A percentile compares a stretch with the other conserved stretches of the same genome.
Evolutionary conservation across 129 eudicot genomes (phyloP).

Genomic region (Mikania micrantha): DNA sequence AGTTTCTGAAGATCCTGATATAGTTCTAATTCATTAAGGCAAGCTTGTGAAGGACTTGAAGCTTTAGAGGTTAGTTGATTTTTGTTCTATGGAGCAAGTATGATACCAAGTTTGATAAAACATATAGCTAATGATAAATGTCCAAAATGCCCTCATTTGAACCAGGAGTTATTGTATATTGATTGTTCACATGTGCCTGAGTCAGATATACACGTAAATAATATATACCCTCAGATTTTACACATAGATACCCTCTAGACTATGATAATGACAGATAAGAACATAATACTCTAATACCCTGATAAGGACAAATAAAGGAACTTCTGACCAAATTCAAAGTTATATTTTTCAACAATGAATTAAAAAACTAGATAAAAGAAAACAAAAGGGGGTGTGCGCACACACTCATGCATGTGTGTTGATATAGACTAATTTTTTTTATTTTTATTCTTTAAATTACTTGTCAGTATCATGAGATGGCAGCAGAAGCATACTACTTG

Average conservation of each 20-base stretch:
- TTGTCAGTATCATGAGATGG: slow-evolving; percentile 83
- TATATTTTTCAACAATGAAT: neutral
- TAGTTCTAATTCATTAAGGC: slow-evolving; percentile 67
- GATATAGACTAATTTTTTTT: too few relatives aligned
- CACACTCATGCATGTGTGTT: too few relatives aligned
- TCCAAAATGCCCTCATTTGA: neutral
- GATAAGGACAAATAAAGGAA: neutral
- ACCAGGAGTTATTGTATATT: too few relatives aligned
- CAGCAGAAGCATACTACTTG: slow-evolving; percentile 86
- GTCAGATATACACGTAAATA: too few relatives aligned
- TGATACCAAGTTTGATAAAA: neutral
- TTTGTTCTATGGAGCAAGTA: neutral
- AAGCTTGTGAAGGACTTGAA: slow-evolving; percentile 85
- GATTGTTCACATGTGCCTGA: too few relatives aligned
- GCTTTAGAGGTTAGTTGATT: slow-evolving; percentile 70
- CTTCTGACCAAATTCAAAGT: neutral
- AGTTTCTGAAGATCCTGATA: slow-evolving; percentile 66
- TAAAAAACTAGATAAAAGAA: neutral
- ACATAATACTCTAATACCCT: too few relatives aligned
- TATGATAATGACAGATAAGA: too few relatives aligned
- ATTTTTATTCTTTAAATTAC: neutral
- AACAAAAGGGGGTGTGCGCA: too few relatives aligned
- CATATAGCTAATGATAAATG: neutral
- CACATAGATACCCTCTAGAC: too few relatives aligned
- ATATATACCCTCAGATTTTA: too few relatives aligned